Base-by-base conservation (phyloP, 2,329 filamentous ascomycete species). In the Fusarium abutilonis region DNA sequence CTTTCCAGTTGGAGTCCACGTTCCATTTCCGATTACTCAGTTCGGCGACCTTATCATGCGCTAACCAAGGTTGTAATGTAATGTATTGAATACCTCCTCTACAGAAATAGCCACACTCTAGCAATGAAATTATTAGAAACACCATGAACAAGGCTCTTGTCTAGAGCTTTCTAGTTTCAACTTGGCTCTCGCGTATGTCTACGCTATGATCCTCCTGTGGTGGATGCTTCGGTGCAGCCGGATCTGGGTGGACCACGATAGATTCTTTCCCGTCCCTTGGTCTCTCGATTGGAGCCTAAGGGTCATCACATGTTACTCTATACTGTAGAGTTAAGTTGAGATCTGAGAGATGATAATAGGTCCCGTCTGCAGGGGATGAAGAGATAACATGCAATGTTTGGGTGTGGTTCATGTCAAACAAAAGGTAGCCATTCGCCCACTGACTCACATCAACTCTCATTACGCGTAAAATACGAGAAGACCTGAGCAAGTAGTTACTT, bases 391-490 rank as follows among this genome's bases (percentile, higher is more conserved):
- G 28, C 31, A 48, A 53, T 19, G 31, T 36, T 13, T 19, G 19
- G 19, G 21, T 23, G 42, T 57, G 50, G 51, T 23, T 21, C 39
- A 28, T 53, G 29, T 45, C 34, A 26, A n/a, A n/a, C 21, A 11
- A 23, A 11, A 23, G 39, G 35, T 26, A 5, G 39, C 11, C 35
- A 21, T 35, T 32, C 21, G 15, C 31, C 11, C 17, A 28, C n/a
- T 41, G 29, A 49, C 56, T 60, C 56, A 60, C 48, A 17, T 32
- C 31, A 17, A 29, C 6, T 7, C n/a, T 6, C 41, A 48, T 58
- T 63, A 66, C 63, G 63, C 63, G 63, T 66, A 46, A 26, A 31
- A 59, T 57, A 64, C 50, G 43, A 57, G 29, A 13, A 32, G 10
- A 32, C 11, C 13, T 14, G 21, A 45, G 29, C 9, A 28, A 28